These are phyloP conservation scores for Moringa oleifera DNA, from an alignment of 345 rosid species.

Conservation along the genomic window DNA sequence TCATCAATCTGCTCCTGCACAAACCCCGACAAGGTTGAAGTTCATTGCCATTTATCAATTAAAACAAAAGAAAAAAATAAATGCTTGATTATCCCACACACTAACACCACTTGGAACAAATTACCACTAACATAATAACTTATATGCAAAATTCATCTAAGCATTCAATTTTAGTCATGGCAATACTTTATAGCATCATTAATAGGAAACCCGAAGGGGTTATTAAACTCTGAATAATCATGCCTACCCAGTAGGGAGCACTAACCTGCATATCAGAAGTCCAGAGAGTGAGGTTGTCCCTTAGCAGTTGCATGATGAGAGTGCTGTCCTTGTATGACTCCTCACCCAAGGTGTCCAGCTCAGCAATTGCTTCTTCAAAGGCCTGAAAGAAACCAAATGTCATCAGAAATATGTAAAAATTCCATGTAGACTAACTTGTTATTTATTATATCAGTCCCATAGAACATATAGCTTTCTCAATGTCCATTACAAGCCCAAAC, in stretches of 20 bases:
- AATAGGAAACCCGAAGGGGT: too few relatives aligned
- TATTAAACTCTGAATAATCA: too few relatives aligned
- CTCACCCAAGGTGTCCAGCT: slow-evolving; percentile 59
- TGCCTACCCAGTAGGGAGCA: background rate
- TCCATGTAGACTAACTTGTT: background rate
- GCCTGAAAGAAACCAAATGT: slow-evolving; percentile 28
- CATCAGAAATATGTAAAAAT: slow-evolving; percentile 6
- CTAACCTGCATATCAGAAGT: slow-evolving; percentile 64
- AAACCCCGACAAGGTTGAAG: slow-evolving; percentile 9
- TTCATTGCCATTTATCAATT: slow-evolving; percentile 1
- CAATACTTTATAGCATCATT: too few relatives aligned
- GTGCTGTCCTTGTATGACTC: slow-evolving; percentile 66
- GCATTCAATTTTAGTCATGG: background rate
- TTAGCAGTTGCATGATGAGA: slow-evolving; percentile 57
- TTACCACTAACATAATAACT: too few relatives aligned
- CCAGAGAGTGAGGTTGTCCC: slow-evolving; percentile 61
- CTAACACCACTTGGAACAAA: background rate
- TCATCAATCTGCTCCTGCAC: slow-evolving; percentile 49
- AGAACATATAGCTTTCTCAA: too few relatives aligned
- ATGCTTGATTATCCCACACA: background rate
- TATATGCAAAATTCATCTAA: background rate
- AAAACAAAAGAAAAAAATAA: too few relatives aligned
- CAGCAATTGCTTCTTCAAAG: slow-evolving; percentile 69
- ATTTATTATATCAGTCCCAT: background rate
- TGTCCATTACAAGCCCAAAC: background rate